These are phyloP conservation scores for Boletus fagicola DNA, from an alignment of 768 basidiomycete genomes.

Conservation along the genomic window DNA sequence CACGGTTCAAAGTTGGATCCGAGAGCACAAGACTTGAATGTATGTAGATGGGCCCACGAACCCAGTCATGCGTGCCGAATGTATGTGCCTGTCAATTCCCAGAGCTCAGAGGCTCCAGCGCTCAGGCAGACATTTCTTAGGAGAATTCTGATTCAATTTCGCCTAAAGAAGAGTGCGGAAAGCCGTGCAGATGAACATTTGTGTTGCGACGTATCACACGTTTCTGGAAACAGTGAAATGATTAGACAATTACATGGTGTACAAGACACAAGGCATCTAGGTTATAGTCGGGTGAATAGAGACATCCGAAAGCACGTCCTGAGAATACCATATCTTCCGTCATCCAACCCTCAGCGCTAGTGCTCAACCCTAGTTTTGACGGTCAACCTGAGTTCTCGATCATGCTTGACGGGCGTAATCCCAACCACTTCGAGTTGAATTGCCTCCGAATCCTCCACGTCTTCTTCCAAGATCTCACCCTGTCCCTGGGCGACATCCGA, in stretches of 20 bases:
- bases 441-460: too few relatives aligned
- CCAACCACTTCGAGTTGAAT: too few relatives aligned
- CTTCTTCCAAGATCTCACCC: too few relatives aligned
- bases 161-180: too few relatives aligned
- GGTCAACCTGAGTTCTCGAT: background rate
- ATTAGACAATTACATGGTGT: background rate
- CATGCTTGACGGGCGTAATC: background rate
- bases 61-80: background rate
- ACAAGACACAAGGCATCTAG: too few relatives aligned
- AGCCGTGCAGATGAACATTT: too few relatives aligned
- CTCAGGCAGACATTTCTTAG: too few relatives aligned
- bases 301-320: background rate
- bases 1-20: slow-evolving; percentile 15
- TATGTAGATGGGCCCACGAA: background rate
- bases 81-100: background rate
- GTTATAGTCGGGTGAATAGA: too few relatives aligned
- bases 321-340: background rate
- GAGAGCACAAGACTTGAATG: slow-evolving; percentile 8
- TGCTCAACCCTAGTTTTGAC: background rate
- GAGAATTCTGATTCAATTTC: too few relatives aligned
- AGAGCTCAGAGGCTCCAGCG: too few relatives aligned
- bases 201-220: too few relatives aligned
- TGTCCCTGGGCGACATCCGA: too few relatives aligned
- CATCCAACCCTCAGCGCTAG: background rate
- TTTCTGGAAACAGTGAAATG: background rate